phyloP scores from a whole-genome alignment of 176 grass and related monocot species.

The Carex scoparia region DNA sequence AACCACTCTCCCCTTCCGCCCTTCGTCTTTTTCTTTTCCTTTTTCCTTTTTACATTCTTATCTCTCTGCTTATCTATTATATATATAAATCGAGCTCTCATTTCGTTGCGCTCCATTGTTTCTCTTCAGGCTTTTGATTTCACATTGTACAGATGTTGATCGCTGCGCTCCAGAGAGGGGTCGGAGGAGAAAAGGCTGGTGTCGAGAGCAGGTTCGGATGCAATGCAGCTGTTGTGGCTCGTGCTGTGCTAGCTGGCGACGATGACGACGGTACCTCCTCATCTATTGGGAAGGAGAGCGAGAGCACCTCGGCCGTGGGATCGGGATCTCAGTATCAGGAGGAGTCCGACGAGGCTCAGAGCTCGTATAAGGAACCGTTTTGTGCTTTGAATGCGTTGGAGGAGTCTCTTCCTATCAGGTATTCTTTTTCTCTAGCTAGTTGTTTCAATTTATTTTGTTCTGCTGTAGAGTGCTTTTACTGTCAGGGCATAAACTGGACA shows the following conservation, averaged over 20 bases:
- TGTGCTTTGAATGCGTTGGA: constrained; percentile 34
- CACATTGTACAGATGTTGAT: constrained; percentile 3
- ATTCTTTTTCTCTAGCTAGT: neutral
- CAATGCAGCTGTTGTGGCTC: constrained; percentile 18
- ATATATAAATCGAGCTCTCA: neutral
- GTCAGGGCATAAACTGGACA: neutral
- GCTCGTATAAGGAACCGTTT: constrained; percentile 34
- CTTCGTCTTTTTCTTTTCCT: neutral
- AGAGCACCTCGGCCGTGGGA: constrained; percentile 5
- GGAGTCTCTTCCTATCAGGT: constrained; percentile 54
- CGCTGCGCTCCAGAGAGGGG: neutral
- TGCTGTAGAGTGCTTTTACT: neutral
- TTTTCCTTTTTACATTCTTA: constrained; percentile 4
- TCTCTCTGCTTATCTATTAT: constrained; percentile 5
- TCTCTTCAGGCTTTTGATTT: neutral
- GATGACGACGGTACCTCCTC: constrained; percentile 19
- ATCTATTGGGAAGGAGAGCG: constrained; percentile 46
- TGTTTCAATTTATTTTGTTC: constrained; percentile 15
- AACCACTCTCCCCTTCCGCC: neutral
- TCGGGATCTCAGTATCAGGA: constrained; percentile 20
- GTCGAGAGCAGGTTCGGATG: constrained; percentile 11
- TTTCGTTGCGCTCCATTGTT: neutral
- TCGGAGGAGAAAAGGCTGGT: neutral
- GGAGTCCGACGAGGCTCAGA: constrained; percentile 40
- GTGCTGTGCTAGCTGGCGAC: neutral